Evolutionary conservation across 345 rosid genomes (phyloP).

Genomic region (Acer yangbiense): DNA sequence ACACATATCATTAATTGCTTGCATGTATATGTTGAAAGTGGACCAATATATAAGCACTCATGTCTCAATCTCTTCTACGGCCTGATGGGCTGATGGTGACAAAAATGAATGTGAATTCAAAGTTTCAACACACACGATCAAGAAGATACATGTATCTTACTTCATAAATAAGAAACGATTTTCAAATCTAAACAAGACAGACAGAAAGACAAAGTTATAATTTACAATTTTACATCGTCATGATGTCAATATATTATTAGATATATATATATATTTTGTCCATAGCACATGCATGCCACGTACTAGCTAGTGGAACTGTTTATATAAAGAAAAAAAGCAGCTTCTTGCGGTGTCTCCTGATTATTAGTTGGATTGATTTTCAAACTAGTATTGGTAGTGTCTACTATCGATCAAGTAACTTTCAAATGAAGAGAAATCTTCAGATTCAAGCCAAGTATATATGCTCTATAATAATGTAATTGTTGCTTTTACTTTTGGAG

Average conservation of each 20-base stretch:
- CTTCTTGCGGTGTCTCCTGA: neutral
- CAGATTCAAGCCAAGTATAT: constrained; percentile 8
- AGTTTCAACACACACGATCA: neutral
- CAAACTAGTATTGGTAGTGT: neutral
- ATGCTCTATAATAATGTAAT: neutral
- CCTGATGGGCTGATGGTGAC: neutral
- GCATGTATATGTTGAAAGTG: neutral
- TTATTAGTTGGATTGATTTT: neutral
- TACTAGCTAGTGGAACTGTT: neutral
- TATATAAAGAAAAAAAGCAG: constrained; percentile 2
- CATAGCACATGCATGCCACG: constrained; percentile 13
- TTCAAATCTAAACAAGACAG: neutral
- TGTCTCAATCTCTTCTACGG: neutral
- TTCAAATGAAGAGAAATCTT: neutral
- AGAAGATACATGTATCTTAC: constrained; percentile 16
- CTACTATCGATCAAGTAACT: neutral
- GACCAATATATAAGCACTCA: constrained; percentile 8
- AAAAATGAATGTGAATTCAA: constrained; percentile 16
- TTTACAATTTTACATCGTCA: too few relatives aligned
- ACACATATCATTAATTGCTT: neutral
- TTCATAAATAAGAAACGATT: constrained; percentile 25
- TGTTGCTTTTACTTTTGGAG: constrained; percentile 6
- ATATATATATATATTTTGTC: neutral
- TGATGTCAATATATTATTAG: neutral
- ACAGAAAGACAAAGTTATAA: too few relatives aligned